Conservation (phyloP, 805 yeast species). For the Candida berthetii region DNA sequence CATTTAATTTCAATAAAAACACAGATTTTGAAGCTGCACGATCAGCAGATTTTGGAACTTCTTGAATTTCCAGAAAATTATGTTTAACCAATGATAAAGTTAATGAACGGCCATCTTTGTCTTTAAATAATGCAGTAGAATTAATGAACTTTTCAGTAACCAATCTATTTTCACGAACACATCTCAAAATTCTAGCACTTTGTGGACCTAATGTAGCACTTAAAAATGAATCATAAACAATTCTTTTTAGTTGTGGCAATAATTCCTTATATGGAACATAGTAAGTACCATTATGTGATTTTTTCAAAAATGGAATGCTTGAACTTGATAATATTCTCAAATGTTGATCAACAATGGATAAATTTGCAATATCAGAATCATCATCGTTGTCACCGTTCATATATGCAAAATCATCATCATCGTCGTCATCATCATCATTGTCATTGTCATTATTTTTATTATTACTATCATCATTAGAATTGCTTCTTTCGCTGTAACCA, state of each 20-base stretch:
- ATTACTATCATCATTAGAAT: conserved; percentile 11
- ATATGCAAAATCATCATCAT: conserved; percentile 19
- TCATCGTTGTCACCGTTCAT: conserved; percentile 23
- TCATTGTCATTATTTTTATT: conserved; percentile 16
- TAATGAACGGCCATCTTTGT: conserved; percentile 67
- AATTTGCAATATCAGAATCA: conserved; percentile 22
- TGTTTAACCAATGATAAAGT: conserved; percentile 58
- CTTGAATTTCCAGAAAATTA: conserved; percentile 83
- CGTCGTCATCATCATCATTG: conserved; percentile 14
- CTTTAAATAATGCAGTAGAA: conserved; percentile 69
- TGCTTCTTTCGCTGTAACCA: conserved; percentile 17
- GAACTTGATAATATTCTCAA: conserved; percentile 56
- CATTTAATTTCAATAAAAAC: conserved; percentile 70
- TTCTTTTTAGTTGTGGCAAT: conserved; percentile 36
- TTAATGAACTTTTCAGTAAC: conserved; percentile 84
- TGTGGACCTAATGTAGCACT: conserved; percentile 59
- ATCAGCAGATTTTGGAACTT: conserved; percentile 87
- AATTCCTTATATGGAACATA: conserved; percentile 58
- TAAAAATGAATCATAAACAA: conserved; percentile 49
- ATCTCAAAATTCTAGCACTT: conserved; percentile 69
- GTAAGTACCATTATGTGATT: conserved; percentile 48
- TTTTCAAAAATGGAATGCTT: conserved; percentile 54
- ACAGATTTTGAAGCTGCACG: conserved; percentile 88
- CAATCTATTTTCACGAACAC: conserved; percentile 61
- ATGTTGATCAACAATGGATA: conserved; percentile 49